Conservation (phyloP, 352 stramenopile species). For the Phytophthora fragariae region DNA sequence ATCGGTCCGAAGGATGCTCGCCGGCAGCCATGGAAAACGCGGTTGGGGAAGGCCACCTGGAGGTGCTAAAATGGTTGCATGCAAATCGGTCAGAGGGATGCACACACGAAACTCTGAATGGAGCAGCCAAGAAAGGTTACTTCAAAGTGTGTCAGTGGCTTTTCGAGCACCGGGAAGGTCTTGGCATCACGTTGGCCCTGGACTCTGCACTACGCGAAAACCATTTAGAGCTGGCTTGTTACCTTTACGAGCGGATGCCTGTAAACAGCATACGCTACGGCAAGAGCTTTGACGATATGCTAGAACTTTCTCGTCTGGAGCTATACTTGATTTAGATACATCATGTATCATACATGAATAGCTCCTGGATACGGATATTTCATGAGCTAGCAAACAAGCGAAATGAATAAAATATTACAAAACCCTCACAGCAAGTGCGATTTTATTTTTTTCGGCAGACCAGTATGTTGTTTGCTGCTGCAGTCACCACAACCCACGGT, state of each 20-base stretch:
- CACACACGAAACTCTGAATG: background rate
- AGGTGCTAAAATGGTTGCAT: background rate
- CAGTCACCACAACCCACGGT: no score
- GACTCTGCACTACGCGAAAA: background rate
- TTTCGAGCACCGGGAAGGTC: background rate
- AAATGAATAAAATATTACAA: no score
- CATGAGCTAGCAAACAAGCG: no score
- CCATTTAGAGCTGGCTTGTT: constrained; percentile 2
- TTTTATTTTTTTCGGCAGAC: no score
- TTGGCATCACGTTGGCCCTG: background rate
- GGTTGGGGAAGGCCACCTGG: background rate
- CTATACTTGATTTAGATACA: background rate
- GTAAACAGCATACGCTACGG: background rate
- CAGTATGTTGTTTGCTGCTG: no score
- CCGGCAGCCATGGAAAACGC: background rate
- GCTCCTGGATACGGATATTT: no score
- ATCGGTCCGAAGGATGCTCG: background rate
- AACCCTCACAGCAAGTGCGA: no score
- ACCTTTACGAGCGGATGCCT: background rate
- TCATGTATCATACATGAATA: no score
- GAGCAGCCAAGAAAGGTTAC: background rate
- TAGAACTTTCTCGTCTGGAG: background rate
- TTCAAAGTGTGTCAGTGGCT: background rate
- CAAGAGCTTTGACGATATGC: background rate
- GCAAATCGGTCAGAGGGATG: background rate